Base-by-base conservation (phyloP, 2,329 filamentous ascomycete genomes). In the Onygenales sp. region DNA sequence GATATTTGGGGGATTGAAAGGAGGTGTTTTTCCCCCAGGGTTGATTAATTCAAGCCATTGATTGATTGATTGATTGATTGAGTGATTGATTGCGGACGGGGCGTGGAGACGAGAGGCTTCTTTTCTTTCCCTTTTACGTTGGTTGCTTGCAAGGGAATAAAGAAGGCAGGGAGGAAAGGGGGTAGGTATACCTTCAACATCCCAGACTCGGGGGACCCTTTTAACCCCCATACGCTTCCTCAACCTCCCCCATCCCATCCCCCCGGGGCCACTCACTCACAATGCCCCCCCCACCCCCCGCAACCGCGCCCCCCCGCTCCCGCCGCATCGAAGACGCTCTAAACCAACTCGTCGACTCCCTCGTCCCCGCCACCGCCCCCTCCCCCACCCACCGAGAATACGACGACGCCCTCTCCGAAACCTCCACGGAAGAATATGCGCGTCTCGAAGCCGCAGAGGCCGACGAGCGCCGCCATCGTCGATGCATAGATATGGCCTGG, bases 241-340 rank as follows among this genome's bases (percentile, higher is more conserved):
- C 42, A 17, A 44, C 27, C 44, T 8, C 44, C 27, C 17, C 10
- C 44, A 31, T 31, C 44, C 44, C 44, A 27, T 35, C 13, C 36
- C 36, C 36, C 36, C 36, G 36, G 36, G 6, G 36, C 36, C 36
- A 17, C 32, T 17, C 27, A 27, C 14, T 33, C 21, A 42, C 36
- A 21, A 54, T 66, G 62, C 36, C 47, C 7, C 64, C 69, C 36
- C 58, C 63, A 51, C 64, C 66, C 50, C 65, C 66, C 35, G 56
- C 65, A 11, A 51, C 59, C 50, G 57, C 64, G 52, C 54, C 46
- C 39, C 57, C 54, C 44, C 70, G 70, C 55, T 65, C 66, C 48
- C 70, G 70, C 56, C 71, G 71, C 56, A 66, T 73, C 55, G 71
- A 73, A 50, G 71, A 73, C 56, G 71, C 71, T 39, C 64, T 73